Evolutionary conservation across 2,329 filamentous ascomycete species (phyloP).

Genomic region (Aspergillus pseudoglaucus): DNA sequence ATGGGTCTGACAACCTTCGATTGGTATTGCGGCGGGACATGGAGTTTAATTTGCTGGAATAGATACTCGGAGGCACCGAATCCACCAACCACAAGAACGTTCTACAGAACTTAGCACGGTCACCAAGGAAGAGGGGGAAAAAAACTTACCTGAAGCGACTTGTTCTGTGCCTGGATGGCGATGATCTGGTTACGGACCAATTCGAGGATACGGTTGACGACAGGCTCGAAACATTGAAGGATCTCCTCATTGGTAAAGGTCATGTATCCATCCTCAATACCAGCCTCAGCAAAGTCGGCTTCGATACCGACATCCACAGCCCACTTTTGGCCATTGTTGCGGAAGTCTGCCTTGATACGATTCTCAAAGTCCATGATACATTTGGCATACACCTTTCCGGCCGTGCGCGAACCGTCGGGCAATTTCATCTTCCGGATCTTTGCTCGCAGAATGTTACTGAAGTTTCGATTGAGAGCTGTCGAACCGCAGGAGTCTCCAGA

Average conservation of each 20-base stretch:
- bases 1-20: slow-evolving; percentile 96
- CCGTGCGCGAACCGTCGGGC: slow-evolving; percentile 91
- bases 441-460: slow-evolving; percentile 93
- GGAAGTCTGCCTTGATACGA: slow-evolving; percentile 98
- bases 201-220: slow-evolving; percentile 94
- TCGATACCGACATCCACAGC: slow-evolving; percentile 98
- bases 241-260: slow-evolving; percentile 99
- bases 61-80: slow-evolving; percentile 98
- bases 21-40: slow-evolving; percentile 97
- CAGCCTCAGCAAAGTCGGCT: slow-evolving; percentile 93
- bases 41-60: slow-evolving; percentile 98
- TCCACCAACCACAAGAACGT: slow-evolving; percentile 93
- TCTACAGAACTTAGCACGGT: slow-evolving; percentile 44
- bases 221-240: slow-evolving; percentile 95
- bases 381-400: slow-evolving; percentile 97
- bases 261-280: slow-evolving; percentile 99
- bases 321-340: slow-evolving; percentile 99
- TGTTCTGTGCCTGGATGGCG: slow-evolving; percentile 95
- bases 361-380: slow-evolving; percentile 99
- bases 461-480: slow-evolving; percentile 96
- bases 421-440: slow-evolving; percentile 99
- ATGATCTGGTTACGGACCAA: slow-evolving; percentile 97
- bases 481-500: slow-evolving; percentile 97
- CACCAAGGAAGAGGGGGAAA: neutral
- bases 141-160: slow-evolving; percentile 64